Percentiles rank a stretch among this genome's conserved stretches.
Evolutionary conservation across 2,329 filamentous ascomycete genomes (phyloP).

Genomic region (Sporothrix mexicana): DNA sequence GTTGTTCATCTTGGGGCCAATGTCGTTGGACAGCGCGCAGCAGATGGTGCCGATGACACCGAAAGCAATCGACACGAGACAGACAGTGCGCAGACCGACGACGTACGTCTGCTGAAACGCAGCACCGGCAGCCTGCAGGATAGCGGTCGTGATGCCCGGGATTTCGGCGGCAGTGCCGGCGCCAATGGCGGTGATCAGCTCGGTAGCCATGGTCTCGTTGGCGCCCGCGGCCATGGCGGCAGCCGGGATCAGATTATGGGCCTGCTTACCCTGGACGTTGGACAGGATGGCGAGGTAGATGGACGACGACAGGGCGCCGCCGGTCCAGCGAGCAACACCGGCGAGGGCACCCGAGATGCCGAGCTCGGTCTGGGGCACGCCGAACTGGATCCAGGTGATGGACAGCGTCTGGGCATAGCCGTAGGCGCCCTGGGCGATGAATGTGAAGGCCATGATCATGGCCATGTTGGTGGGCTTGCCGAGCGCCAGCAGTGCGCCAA

Average conservation of each 20-base stretch:
- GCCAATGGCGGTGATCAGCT: slow-evolving; percentile 21
- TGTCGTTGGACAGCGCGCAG: slow-evolving; percentile 43
- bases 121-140: slow-evolving; percentile 41
- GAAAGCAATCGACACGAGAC: slow-evolving; percentile 42
- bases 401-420: slow-evolving; percentile 54
- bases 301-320: slow-evolving; percentile 49
- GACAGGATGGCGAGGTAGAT: slow-evolving; percentile 51
- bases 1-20: slow-evolving; percentile 45
- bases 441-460: slow-evolving; percentile 55
- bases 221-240: slow-evolving; percentile 44
- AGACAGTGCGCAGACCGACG: slow-evolving; percentile 38
- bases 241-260: slow-evolving; percentile 43
- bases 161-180: slow-evolving; percentile 33
- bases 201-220: neutral
- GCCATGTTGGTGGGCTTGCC: slow-evolving; percentile 51
- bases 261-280: slow-evolving; percentile 45
- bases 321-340: slow-evolving; percentile 52
- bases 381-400: slow-evolving; percentile 56
- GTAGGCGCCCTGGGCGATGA: slow-evolving; percentile 52
- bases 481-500: slow-evolving; percentile 51
- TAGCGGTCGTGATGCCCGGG: slow-evolving; percentile 40
- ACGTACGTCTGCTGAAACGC: slow-evolving; percentile 44
- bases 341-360: slow-evolving; percentile 52
- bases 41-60: slow-evolving; percentile 42
- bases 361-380: slow-evolving; percentile 54